Conservation (phyloP, 768 basidiomycete genomes). For the Tulasnella calospora region DNA sequence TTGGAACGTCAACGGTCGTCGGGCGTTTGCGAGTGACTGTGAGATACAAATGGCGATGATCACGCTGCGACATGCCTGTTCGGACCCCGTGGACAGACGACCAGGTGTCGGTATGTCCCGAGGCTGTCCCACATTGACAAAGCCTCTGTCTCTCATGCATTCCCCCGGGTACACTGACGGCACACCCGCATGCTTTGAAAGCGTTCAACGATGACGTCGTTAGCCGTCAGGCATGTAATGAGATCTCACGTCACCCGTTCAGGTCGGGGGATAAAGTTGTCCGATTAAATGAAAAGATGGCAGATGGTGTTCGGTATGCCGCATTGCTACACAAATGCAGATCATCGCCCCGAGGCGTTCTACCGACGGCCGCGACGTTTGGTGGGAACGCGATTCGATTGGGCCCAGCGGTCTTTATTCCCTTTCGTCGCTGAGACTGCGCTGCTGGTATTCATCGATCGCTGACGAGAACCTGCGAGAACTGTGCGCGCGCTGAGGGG, state of each 20-base stretch:
- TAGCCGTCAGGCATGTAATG: background rate
- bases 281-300: background rate
- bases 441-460: background rate
- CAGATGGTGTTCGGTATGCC: background rate
- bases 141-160: too few species aligned
- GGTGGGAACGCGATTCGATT: background rate
- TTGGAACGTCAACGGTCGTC: background rate
- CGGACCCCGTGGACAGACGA: background rate
- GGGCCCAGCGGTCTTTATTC: background rate
- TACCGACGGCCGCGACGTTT: background rate
- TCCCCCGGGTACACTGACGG: background rate
- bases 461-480: too few species aligned
- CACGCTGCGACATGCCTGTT: background rate
- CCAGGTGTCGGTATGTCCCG: background rate
- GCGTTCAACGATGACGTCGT: background rate
- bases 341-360: conserved; percentile 9
- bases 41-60: background rate
- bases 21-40: background rate
- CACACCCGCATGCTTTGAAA: background rate
- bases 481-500: too few species aligned
- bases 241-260: background rate
- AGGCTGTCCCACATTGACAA: background rate
- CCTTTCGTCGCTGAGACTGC: background rate
- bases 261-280: background rate
- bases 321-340: background rate